Evolutionary conservation across 805 yeast genomes (phyloP), one percentile per base, ranked within the genome.

Genomic region (Metschnikowia anglica): DNA sequence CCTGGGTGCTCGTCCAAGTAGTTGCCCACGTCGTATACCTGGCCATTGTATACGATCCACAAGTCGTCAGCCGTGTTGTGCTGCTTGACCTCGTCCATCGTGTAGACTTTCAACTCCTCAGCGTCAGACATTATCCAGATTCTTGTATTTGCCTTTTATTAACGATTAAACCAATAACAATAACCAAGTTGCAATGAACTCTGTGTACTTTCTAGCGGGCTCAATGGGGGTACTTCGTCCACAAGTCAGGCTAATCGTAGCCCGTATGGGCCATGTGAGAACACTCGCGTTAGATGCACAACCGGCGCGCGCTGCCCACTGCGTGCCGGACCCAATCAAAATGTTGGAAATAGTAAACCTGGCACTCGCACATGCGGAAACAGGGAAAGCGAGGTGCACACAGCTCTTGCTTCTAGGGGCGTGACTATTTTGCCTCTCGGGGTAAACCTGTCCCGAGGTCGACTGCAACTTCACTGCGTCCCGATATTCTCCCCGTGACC

Each of bases 1-100:
- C 96, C 96, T 19, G 85, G 84, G 59, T 79, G 84, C 51, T 76
- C 68, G 55, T 76, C 73, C 48, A 74, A 61, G 56, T 74, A 70
- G 37, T 49, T 51, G 29, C 71, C 47, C 37, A 65, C 62, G 47
- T 70, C 72, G 59, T 71, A 71, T 13, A 71, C 73, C 43, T 58
- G 62, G 19, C 75, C 76, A 51, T 70, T 68, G 60, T 68, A 66
- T 33, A 68, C 69, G 49, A 70, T 56, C 74, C 75, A 70, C 52
- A 69, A 62, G 55, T 71, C 75, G 38, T 60, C 70, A 25, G 58
- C 43, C 36, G 72, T 54, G 48, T 61, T 69, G 56, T 70, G 75
- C 47, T 63, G 39, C 32, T 64, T 58, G 32, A 74, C 72, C 53
- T 71, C 76, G 46, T 80, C 85, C 52, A 72, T 74, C 27, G 84